These are phyloP conservation scores for Aotearoamyces nothofagi DNA, from an alignment of 2,329 filamentous ascomycete genomes.

Conservation along the genomic window DNA sequence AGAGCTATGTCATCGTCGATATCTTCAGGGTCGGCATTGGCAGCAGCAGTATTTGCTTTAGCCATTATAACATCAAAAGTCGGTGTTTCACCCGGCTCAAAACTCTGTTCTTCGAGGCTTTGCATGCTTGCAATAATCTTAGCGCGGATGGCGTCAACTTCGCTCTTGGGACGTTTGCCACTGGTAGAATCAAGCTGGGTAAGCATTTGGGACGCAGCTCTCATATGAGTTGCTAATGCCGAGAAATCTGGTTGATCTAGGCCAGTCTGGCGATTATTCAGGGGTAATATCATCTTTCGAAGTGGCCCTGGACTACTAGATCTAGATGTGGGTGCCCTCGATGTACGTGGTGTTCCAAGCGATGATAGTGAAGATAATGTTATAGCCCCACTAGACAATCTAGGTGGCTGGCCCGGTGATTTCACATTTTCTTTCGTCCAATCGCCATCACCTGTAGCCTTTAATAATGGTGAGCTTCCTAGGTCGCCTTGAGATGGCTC, in stretches of 20 bases:
- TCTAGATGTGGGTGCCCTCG: constrained; percentile 50
- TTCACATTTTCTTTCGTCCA: constrained; percentile 20
- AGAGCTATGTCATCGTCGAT: constrained; percentile 35
- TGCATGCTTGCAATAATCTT: constrained; percentile 90
- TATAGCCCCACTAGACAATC: constrained; percentile 45
- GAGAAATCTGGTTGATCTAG: constrained; percentile 68
- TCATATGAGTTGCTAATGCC: constrained; percentile 74
- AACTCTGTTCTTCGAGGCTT: constrained; percentile 71
- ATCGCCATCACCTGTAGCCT: constrained; percentile 35
- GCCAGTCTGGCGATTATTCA: constrained; percentile 32
- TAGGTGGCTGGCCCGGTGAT: constrained; percentile 23
- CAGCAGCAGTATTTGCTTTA: constrained; percentile 41
- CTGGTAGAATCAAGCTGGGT: constrained; percentile 69
- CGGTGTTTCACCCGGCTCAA: constrained; percentile 53
- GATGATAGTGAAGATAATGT: constrained; percentile 45
- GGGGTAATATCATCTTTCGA: constrained; percentile 45
- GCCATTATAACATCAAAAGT: constrained; percentile 73
- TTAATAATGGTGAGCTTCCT: constrained; percentile 56
- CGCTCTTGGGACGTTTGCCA: constrained; percentile 63
- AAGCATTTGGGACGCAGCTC: constrained; percentile 75
- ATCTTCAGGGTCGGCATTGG: constrained; percentile 32
- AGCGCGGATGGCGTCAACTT: constrained; percentile 70
- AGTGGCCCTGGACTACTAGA: constrained; percentile 48
- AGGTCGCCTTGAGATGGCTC: constrained; percentile 70
- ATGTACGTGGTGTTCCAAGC: constrained; percentile 50